Base-by-base conservation (phyloP, 2,329 filamentous ascomycete genomes). In the Pyrenophora teres region DNA sequence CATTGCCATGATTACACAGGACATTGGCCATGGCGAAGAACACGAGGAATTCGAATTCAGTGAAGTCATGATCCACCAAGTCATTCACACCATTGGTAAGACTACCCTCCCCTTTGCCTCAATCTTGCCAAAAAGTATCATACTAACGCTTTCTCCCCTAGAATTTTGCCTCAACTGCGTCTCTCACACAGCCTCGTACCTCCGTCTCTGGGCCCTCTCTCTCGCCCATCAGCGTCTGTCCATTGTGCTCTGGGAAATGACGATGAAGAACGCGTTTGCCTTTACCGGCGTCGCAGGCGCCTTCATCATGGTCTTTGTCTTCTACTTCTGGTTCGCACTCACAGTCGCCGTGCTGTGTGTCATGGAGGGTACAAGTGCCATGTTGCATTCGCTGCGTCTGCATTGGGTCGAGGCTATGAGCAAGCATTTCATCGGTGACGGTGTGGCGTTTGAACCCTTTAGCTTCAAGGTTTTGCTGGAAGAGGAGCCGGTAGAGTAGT, bases 81-180 rank as follows among this genome's bases (percentile, higher is more conserved):
- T 97, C 72, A 99, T 99, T 70, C 95, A 97, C 79, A 97, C 93
- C 15, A 97, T 97, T 69, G 92, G 90, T 93, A 86, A 76, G 87
- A 21, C 2, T n/a, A 53, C 15, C 32, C 31, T 27, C 23, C 16
- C 33, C n/a, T 12, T 13, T 13, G 43, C 10, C 12, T 3, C 10
- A 1, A 15, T 15, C 15, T 15, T 15, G 15, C 15, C 15, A 15
- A 18, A 9, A 3, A 15, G 38, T 8, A 7, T 13, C 4, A n/a
- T 41, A 39, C 68, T 74, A 67, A 72, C 58, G 10, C 27, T 13
- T 30, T 9, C 10, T 12, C 10, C 10, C 4, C 3, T 62, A 92
- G 91, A 99, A 82, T 99, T 99, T 80, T 99, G 94, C 73, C 83
- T 99, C 66, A 99, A 99, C 81, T 97, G 93, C 75, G 93, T 99